phyloP scores from a whole-genome alignment of 1,139 yeast species.

The Lodderomyces theae region DNA sequence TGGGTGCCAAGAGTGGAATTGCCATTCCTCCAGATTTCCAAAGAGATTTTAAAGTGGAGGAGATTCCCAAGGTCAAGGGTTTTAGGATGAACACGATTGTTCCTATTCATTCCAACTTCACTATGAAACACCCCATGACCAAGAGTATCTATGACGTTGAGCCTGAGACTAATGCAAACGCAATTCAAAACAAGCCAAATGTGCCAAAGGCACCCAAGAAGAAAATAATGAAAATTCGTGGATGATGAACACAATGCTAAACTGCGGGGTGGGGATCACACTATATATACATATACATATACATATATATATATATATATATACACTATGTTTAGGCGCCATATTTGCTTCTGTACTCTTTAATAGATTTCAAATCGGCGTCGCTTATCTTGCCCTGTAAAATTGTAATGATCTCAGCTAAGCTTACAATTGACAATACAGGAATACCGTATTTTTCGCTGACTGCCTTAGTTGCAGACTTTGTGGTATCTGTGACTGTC shows the following conservation, averaged over 20 bases:
- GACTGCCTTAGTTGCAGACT: constrained; percentile 82
- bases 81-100: constrained; percentile 82
- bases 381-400: constrained; percentile 53
- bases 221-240: constrained; percentile 50
- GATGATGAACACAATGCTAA: constrained; percentile 14
- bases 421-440: constrained; percentile 74
- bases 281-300: not conserved
- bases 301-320: no score
- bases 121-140: constrained; percentile 83
- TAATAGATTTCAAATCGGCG: constrained; percentile 54
- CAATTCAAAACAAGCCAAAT: constrained; percentile 26
- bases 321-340: constrained; percentile 44
- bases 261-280: not conserved
- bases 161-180: constrained; percentile 36
- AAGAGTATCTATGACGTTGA: constrained; percentile 62
- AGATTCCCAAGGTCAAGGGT: constrained; percentile 77
- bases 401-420: constrained; percentile 69
- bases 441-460: constrained; percentile 73
- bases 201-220: constrained; percentile 50
- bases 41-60: constrained; percentile 50
- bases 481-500: constrained; percentile 57
- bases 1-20: constrained; percentile 50
- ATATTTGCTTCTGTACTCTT: constrained; percentile 56
- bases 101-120: constrained; percentile 76
- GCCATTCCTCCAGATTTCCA: constrained; percentile 64